phyloP scores from a whole-genome alignment of 805 yeast species.

The Groenewaldozyma tartarivorans region DNA sequence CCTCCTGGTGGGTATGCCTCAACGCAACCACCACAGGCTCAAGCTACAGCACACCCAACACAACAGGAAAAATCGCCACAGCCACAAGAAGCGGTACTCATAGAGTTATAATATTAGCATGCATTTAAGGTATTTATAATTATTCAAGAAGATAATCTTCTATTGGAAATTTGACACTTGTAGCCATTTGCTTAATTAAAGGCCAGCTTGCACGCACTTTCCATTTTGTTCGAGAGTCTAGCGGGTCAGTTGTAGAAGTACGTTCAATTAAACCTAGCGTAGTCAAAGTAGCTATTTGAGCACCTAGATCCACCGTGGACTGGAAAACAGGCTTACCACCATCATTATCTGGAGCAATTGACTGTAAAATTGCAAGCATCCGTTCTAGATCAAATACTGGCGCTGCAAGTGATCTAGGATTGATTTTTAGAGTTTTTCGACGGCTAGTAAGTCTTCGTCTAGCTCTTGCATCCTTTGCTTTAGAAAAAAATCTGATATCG shows the following conservation, averaged over 20 bases:
- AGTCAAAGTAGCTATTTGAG: constrained; percentile 50
- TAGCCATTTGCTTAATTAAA: constrained; percentile 48
- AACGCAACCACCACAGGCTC: background rate
- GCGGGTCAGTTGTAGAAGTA: constrained; percentile 37
- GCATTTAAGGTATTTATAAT: background rate
- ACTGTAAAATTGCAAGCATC: constrained; percentile 65
- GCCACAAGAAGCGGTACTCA: constrained; percentile 15
- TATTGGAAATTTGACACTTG: constrained; percentile 56
- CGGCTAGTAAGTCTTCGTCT: constrained; percentile 32
- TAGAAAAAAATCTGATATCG: constrained; percentile 65
- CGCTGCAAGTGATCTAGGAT: constrained; percentile 58
- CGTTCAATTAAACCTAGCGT: constrained; percentile 43
- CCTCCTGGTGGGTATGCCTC: constrained; percentile 1
- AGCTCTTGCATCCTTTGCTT: constrained; percentile 39
- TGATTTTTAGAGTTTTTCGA: constrained; percentile 39
- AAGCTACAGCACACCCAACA: constrained; percentile 2
- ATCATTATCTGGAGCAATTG: constrained; percentile 43
- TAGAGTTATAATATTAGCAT: constrained; percentile 14
- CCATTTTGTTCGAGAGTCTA: constrained; percentile 69
- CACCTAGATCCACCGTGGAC: constrained; percentile 28
- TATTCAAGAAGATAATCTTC: constrained; percentile 46
- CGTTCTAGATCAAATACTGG: constrained; percentile 71
- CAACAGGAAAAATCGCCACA: constrained; percentile 1
- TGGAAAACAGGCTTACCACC: constrained; percentile 28
- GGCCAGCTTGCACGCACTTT: constrained; percentile 67